phyloP scores from a whole-genome alignment of 73 alveolate genomes.

The Tetrahymena elliotti region DNA sequence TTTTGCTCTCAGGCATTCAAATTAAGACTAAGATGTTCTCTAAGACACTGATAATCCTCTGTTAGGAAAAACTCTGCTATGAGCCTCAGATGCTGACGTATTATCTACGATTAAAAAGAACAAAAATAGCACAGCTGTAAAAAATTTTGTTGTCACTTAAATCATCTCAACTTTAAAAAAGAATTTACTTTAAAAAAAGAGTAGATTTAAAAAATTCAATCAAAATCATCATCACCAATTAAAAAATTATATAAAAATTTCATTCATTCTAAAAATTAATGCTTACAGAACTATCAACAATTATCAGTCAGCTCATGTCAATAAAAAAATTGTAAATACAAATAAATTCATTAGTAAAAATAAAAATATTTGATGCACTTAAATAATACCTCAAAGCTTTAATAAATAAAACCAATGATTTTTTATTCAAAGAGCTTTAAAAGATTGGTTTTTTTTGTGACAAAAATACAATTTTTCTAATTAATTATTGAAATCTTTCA shows the following conservation, averaged over 20 bases:
- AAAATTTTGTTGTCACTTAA: neutral
- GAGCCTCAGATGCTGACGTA: neutral
- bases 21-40: neutral
- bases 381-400: too few species aligned
- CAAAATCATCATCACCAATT: neutral
- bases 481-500: too few species aligned
- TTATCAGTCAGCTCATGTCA: too few species aligned
- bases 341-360: too few species aligned
- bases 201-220: neutral
- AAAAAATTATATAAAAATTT: too few species aligned
- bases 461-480: too few species aligned
- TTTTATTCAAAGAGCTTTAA: too few species aligned
- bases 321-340: too few species aligned
- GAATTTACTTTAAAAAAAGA: neutral
- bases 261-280: neutral
- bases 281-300: too few species aligned
- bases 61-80: neutral
- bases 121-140: neutral
- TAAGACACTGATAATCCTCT: neutral
- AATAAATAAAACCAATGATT: too few species aligned
- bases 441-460: too few species aligned
- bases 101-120: neutral
- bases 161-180: neutral
- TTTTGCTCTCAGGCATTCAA: neutral
- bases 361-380: too few species aligned